Evolutionary conservation across 1,139 yeast genomes (phyloP).

Genomic region (Yamadazyma songkhlaensis): DNA sequence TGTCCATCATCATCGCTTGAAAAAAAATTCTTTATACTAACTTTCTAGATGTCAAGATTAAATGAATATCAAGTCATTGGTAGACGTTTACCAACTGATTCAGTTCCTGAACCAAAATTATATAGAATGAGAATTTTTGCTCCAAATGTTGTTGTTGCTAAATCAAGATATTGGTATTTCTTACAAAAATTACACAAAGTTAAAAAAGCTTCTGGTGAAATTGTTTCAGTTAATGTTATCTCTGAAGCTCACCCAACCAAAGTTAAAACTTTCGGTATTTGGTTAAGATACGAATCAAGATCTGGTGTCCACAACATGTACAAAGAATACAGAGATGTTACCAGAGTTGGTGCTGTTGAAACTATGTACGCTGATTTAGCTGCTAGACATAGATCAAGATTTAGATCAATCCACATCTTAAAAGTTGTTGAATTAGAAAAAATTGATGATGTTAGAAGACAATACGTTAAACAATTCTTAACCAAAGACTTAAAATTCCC

Average conservation of each 20-base stretch:
- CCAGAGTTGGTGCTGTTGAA: slow-evolving; percentile 99
- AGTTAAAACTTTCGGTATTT: slow-evolving; percentile 99
- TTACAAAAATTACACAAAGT: slow-evolving; percentile 99
- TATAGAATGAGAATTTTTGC: slow-evolving; percentile 99
- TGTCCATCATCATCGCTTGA: not conserved
- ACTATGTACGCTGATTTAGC: slow-evolving; percentile 99
- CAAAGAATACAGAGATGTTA: slow-evolving; percentile 98
- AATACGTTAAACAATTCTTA: slow-evolving; percentile 97
- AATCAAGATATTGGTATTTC: slow-evolving; percentile 99
- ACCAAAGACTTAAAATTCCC: slow-evolving; percentile 98
- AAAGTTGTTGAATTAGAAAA: slow-evolving; percentile 99
- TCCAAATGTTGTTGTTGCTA: slow-evolving; percentile 98
- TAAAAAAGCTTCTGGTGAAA: slow-evolving; percentile 99
- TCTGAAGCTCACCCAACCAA: slow-evolving; percentile 96
- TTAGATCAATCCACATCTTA: slow-evolving; percentile 97
- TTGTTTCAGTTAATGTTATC: slow-evolving; percentile 89
- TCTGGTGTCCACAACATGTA: slow-evolving; percentile 99
- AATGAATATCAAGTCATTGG: slow-evolving; percentile 99
- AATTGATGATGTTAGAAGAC: slow-evolving; percentile 98
- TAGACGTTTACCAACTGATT: slow-evolving; percentile 99
- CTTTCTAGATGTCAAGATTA: slow-evolving; percentile 70
- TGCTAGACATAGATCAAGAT: slow-evolving; percentile 99
- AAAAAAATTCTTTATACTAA: slow-evolving; percentile 10
- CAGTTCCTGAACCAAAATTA: slow-evolving; percentile 99
- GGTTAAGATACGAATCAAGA: slow-evolving; percentile 99